These are phyloP conservation scores for Celoporthe dispersa DNA, from an alignment of 2,329 filamentous ascomycete species.

Conservation along the genomic window DNA sequence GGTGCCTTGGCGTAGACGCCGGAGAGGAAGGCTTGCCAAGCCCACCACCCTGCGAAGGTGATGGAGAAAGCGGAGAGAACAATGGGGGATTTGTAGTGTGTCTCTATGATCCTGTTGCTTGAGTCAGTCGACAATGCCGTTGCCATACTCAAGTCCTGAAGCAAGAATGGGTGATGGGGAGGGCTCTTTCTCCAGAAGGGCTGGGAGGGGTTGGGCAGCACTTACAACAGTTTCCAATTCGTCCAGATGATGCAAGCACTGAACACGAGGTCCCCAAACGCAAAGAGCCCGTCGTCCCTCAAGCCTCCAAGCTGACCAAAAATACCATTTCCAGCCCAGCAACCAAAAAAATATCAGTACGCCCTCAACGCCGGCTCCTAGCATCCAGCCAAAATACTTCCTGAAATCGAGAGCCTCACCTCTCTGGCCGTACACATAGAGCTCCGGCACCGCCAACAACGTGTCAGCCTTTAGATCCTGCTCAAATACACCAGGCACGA, in stretches of 20 bases:
- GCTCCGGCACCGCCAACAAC: slow-evolving; percentile 86
- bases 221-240: slow-evolving; percentile 75
- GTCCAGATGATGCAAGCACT: slow-evolving; percentile 73
- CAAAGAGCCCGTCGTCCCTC: slow-evolving; percentile 71
- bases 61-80: slow-evolving; percentile 62
- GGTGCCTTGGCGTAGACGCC: slow-evolving; percentile 58
- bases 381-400: slow-evolving; percentile 78
- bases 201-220: slow-evolving; percentile 30
- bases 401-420: slow-evolving; percentile 73
- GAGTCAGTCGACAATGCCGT: slow-evolving; percentile 32
- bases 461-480: slow-evolving; percentile 85
- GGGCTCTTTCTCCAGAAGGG: neutral
- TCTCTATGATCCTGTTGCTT: slow-evolving; percentile 66
- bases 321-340: slow-evolving; percentile 56
- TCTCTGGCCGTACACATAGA: slow-evolving; percentile 83
- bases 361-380: slow-evolving; percentile 73
- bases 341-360: slow-evolving; percentile 70
- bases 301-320: slow-evolving; percentile 48
- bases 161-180: neutral
- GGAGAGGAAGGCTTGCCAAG: slow-evolving; percentile 76
- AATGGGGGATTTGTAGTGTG: slow-evolving; percentile 73
- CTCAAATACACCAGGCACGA: slow-evolving; percentile 89
- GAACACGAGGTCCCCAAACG: slow-evolving; percentile 74
- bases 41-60: slow-evolving; percentile 68
- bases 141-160: neutral